Evolutionary conservation across 1,139 yeast species (phyloP), one percentile per base, ranked within the genome.

Genomic region (Starmera stellimalicola): DNA sequence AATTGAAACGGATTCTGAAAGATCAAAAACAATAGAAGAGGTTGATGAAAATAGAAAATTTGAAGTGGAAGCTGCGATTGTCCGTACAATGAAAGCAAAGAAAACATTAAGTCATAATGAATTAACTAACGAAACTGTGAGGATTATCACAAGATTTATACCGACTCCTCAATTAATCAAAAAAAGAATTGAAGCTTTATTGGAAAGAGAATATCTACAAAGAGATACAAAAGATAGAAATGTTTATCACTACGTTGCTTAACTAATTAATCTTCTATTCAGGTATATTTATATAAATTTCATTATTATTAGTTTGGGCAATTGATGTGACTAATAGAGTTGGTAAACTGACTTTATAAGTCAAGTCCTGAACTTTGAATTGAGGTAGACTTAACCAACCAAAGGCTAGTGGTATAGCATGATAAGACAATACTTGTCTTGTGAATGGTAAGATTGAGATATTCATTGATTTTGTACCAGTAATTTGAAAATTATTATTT

Each of bases 31-130:
- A 0, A 23, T 51, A 17, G 42, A 43, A 20, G 46, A 45, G 26
- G 37, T 60, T 61, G 45, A 70, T 53, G 50, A 63, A 53, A 62
- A 71, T 7, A 60, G 83, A 33, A 57, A 73, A 42, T 66, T 69
- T 37, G 85, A 79, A 48, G 67, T 83, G 3, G 93, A 84, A 49
- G 96, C 97, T 1, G 94, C 95, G 0, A 73, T 88, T 37, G 95
- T 88, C 3, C 68, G 97, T 35, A 73, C 81, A 9, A 79, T 91
- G 91, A 91, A 91, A 54, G 69, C 83, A 1, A 63, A 88, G 25
- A 78, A 77, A 47, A 57, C 67, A 0, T 51, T 80, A 35, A 64
- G 58, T 27, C 91, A 82, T 52, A 73, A 74, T 42, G 78, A 78
- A 37, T 63, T 88, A 36, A 62, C 83, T 16, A 71, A 70, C 30